Base-by-base conservation (phyloP, 305 asterid species). In the Rubia peregrina region DNA sequence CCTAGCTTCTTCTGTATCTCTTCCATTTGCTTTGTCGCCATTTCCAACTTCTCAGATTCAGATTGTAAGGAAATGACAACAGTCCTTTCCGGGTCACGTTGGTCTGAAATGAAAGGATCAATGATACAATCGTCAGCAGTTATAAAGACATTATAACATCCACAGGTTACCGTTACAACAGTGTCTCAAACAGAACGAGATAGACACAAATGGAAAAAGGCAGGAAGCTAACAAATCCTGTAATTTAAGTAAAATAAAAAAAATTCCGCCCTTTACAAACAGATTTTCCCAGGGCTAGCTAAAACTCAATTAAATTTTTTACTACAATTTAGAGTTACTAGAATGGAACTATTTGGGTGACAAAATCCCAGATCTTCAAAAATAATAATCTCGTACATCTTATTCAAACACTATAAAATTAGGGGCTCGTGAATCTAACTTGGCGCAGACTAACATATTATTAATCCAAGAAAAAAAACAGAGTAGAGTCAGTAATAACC, bases 1-100 rank as follows among this genome's bases (percentile, higher is more conserved):
- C 80, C 75, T 60, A 94, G 74, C 84, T 91, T 94, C 92, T 80
- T 91, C 87, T 88, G 96, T 19, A 89, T 85, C 79, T 85, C 88
- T 78, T 93, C 98, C 98, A 93, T 91, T 77, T 89, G 97, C 82
- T 88, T 93, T 44, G 96, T 81, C 62, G 97, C 96, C 98, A 90
- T 93, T 70, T 30, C 48, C 26, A 16, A 36, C 19, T 36, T 36
- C 67, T 62, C 67, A 7, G 46, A 7, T 62, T 62, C 46, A 51
- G 22, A 51, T 51, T 51, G 59, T 51, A 1, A 7, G n/a, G 6
- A 51, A 6, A 16, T 49, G 2, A n/a, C 3, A 5, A n/a, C 22
- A 6, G 59, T 51, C 19, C 59, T 51, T 48, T 17, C 22, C 22
- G n/a, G 59, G 59, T 16, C 21, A 16, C 22, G 57, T 16, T 7